Evolutionary conservation across 1,284 basidiomycete genomes (phyloP).

Genomic region (Rhizopogon hawkerae): DNA sequence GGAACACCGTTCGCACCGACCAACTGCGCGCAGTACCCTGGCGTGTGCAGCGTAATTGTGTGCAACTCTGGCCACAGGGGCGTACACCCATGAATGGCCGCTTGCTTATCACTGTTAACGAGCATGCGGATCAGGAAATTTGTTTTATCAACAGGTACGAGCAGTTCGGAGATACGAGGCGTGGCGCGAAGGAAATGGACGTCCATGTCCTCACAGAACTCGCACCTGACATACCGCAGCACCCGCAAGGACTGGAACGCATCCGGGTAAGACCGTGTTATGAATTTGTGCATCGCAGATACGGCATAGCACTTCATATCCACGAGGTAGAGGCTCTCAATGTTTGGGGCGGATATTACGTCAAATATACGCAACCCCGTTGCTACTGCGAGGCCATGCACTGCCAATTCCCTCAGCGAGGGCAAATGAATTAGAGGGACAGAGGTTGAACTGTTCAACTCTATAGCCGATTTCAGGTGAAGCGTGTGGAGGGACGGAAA

Average conservation of each 20-base stretch:
- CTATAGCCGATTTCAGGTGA: constrained; percentile 26
- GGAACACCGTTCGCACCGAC: constrained; percentile 18
- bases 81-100: constrained; percentile 20
- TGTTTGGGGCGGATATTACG: constrained; percentile 24
- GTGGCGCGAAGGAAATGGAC: constrained; percentile 26
- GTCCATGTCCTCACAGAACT: constrained; percentile 26
- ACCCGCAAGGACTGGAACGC: constrained; percentile 21
- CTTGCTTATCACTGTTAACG: constrained; percentile 28
- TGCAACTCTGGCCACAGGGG: constrained; percentile 24
- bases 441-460: constrained; percentile 17
- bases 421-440: constrained; percentile 18
- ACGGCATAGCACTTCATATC: constrained; percentile 24
- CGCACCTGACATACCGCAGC: constrained; percentile 25
- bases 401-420: constrained; percentile 23
- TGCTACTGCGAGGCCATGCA: constrained; percentile 23
- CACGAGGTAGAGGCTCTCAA: constrained; percentile 24
- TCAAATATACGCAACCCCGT: constrained; percentile 26
- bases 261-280: constrained; percentile 20
- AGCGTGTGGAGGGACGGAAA: constrained; percentile 19
- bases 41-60: constrained; percentile 24
- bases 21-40: constrained; percentile 20
- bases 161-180: constrained; percentile 21
- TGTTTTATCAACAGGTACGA: constrained; percentile 24
- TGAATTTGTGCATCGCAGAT: constrained; percentile 22
- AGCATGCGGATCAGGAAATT: constrained; percentile 26